Evolutionary conservation across 495 filamentous ascomycete genomes (phyloP).

Genomic region (Tirmania nivea): DNA sequence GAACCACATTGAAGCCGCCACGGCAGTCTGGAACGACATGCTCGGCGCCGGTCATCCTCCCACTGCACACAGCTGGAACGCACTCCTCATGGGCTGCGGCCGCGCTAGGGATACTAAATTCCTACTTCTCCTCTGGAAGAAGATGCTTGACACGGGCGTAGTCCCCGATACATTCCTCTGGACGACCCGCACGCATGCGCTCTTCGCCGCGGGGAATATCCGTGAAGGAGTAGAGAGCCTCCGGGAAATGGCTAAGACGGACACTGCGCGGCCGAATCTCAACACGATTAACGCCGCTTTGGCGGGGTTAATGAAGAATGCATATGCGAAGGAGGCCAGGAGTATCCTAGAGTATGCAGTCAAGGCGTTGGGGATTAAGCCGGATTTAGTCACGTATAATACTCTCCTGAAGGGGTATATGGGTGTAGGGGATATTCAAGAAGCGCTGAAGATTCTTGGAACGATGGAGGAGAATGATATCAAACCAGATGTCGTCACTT

Average conservation of each 20-base stretch:
- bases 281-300: conserved; percentile 35
- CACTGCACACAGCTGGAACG: conserved; percentile 9
- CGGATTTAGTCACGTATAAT: conserved; percentile 47
- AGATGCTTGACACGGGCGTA: conserved; percentile 10
- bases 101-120: conserved; percentile 3
- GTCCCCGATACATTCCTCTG: conserved; percentile 11
- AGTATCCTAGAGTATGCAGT: conserved; percentile 30
- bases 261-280: neutral
- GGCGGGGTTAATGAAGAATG: conserved; percentile 26
- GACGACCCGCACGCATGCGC: conserved; percentile 14
- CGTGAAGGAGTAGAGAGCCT: conserved; percentile 1
- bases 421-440: conserved; percentile 17
- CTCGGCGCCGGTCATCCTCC: conserved; percentile 6
- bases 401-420: conserved; percentile 37
- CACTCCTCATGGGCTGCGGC: conserved; percentile 7
- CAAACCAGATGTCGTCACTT: conserved; percentile 30
- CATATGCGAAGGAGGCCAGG: conserved; percentile 23
- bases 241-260: neutral
- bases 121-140: conserved; percentile 8
- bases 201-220: conserved; percentile 3
- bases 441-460: conserved; percentile 11
- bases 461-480: conserved; percentile 28
- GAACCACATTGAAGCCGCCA: conserved; percentile 1
- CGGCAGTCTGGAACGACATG: conserved; percentile 15
- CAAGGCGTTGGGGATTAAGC: conserved; percentile 36